phyloP scores from a whole-genome alignment of 2,329 filamentous ascomycete species.

The Ceratocystis albifundus region DNA sequence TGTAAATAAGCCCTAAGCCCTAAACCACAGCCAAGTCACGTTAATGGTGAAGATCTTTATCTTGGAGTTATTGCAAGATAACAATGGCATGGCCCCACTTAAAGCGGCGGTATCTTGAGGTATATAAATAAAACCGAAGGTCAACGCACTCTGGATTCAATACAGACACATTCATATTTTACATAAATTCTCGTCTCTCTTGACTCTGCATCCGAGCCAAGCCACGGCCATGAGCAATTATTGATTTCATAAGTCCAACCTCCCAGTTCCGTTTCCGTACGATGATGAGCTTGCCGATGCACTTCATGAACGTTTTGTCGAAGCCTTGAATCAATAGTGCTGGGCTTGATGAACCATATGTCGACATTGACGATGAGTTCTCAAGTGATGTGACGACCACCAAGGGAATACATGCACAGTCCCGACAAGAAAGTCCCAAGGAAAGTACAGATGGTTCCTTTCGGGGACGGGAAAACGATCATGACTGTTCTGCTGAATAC shows the following conservation, averaged over 20 bases:
- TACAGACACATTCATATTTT: too few relatives aligned
- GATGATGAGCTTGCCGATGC: constrained; percentile 22
- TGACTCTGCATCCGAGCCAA: background rate
- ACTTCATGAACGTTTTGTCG: constrained; percentile 27
- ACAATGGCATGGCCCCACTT: too few relatives aligned
- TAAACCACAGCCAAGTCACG: too few relatives aligned
- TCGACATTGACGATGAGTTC: constrained; percentile 35
- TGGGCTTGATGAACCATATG: constrained; percentile 27
- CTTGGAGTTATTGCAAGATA: too few relatives aligned
- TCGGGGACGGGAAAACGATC: too few relatives aligned
- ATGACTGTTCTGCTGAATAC: too few relatives aligned
- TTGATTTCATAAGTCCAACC: constrained; percentile 34
- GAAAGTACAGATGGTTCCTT: background rate
- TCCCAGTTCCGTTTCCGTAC: constrained; percentile 33
- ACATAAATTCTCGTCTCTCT: background rate
- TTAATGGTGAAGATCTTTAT: too few relatives aligned
- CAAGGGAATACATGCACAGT: background rate
- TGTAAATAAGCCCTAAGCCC: too few relatives aligned
- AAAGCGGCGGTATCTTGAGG: too few relatives aligned
- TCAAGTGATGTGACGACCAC: background rate
- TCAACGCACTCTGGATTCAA: too few relatives aligned
- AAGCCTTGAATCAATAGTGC: constrained; percentile 37
- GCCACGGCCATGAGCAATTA: background rate
- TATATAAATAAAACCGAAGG: too few relatives aligned
- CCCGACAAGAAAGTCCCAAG: background rate